Evolutionary conservation across 108 stramenopile species (phyloP).

Genomic region (Stephanodiscus minutulus): DNA sequence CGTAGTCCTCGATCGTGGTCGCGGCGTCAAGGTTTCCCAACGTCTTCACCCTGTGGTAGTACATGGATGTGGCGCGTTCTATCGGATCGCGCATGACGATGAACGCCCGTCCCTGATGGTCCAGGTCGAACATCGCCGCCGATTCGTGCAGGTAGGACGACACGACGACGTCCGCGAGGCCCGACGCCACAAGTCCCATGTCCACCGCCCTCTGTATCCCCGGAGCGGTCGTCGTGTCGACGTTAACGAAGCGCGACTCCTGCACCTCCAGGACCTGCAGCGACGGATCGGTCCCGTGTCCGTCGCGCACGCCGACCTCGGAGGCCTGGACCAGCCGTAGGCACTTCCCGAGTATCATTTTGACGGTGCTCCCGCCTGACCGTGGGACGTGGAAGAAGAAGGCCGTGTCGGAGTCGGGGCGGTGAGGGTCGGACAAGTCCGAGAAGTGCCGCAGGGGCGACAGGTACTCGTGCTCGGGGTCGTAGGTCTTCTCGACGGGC

Average conservation of each 20-base stretch:
- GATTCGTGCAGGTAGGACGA: constrained; percentile 48
- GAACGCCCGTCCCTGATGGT: constrained; percentile 54
- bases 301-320: constrained; percentile 54
- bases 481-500: constrained; percentile 29
- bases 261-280: constrained; percentile 42
- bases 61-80: constrained; percentile 54
- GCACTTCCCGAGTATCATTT: constrained; percentile 48
- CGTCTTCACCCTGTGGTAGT: constrained; percentile 37
- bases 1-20: constrained; percentile 51
- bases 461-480: constrained; percentile 29
- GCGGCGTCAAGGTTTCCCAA: constrained; percentile 35
- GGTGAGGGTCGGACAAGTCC: constrained; percentile 16
- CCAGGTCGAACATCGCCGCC: constrained; percentile 45
- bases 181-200: constrained; percentile 42
- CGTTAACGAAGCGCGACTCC: constrained; percentile 52
- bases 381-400: constrained; percentile 63
- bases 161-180: constrained; percentile 46
- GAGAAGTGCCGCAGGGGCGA: constrained; percentile 45
- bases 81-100: constrained; percentile 50
- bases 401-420: constrained; percentile 30
- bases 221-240: constrained; percentile 48
- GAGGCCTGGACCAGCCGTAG: constrained; percentile 25
- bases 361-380: constrained; percentile 46
- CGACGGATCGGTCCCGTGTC: constrained; percentile 36
- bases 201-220: constrained; percentile 53